These are phyloP conservation scores for Phytophthora tentaculata DNA, from an alignment of 352 stramenopile genomes.

Conservation along the genomic window DNA sequence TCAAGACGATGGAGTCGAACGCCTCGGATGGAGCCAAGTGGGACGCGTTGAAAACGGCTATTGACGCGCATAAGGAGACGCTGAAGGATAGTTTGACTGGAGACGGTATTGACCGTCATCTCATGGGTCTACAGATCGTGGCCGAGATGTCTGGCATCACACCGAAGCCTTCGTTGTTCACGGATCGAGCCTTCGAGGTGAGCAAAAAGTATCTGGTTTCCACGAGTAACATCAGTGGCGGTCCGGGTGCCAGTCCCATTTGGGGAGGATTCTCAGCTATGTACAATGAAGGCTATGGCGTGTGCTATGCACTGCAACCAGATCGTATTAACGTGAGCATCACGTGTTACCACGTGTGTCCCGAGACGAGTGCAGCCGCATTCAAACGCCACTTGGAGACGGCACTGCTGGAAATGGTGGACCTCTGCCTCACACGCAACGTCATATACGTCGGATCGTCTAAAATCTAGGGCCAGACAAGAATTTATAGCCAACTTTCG, in stretches of 20 bases:
- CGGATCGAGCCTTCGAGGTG: constrained; percentile 92
- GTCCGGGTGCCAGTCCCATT: constrained; percentile 93
- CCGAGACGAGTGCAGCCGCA: constrained; percentile 77
- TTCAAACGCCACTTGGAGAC: constrained; percentile 94
- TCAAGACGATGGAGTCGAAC: constrained; percentile 89
- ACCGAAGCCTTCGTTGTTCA: constrained; percentile 92
- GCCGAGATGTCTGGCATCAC: constrained; percentile 91
- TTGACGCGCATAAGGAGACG: constrained; percentile 92
- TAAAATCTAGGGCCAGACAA: constrained; percentile 68
- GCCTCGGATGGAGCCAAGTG: constrained; percentile 75
- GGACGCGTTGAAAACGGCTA: constrained; percentile 88
- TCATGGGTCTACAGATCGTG: constrained; percentile 96
- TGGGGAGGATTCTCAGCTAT: constrained; percentile 97
- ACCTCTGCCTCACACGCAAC: constrained; percentile 90
- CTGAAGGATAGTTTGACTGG: constrained; percentile 86
- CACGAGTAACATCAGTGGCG: constrained; percentile 95
- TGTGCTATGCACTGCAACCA: constrained; percentile 96
- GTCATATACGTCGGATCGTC: constrained; percentile 90
- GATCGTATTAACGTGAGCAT: constrained; percentile 96
- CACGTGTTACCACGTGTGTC: constrained; percentile 86
- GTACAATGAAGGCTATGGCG: constrained; percentile 94
- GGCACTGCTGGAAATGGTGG: constrained; percentile 95
- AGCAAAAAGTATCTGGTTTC: constrained; percentile 96
- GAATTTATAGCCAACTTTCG: constrained; percentile 8
- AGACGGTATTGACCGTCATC: constrained; percentile 94